Evolutionary conservation across 2,329 filamentous ascomycete genomes (phyloP).

Genomic region (Anthostomella pinea): DNA sequence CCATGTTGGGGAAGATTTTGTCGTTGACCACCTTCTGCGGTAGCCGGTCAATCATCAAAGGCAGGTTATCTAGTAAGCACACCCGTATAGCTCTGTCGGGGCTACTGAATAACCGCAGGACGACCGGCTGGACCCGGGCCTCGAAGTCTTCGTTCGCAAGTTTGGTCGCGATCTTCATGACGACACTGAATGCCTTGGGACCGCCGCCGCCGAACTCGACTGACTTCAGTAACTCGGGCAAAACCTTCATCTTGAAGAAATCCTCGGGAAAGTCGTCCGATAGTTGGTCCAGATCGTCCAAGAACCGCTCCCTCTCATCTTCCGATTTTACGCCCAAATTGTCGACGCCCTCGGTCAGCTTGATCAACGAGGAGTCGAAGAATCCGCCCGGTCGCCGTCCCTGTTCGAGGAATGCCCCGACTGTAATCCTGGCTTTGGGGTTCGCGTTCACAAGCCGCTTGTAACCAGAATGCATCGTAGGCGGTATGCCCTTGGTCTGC

Average conservation of each 20-base stretch:
- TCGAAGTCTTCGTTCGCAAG: slow-evolving; percentile 89
- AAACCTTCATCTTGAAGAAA: slow-evolving; percentile 95
- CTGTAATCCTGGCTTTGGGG: slow-evolving; percentile 81
- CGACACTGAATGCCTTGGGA: slow-evolving; percentile 81
- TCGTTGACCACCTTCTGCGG: slow-evolving; percentile 88
- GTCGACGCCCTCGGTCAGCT: slow-evolving; percentile 88
- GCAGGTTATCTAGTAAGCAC: slow-evolving; percentile 83
- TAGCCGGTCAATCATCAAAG: slow-evolving; percentile 86
- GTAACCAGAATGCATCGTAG: slow-evolving; percentile 86
- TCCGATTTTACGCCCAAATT: slow-evolving; percentile 86
- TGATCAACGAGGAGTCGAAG: slow-evolving; percentile 90
- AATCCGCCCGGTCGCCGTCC: slow-evolving; percentile 79
- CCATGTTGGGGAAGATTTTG: slow-evolving; percentile 94
- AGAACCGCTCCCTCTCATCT: slow-evolving; percentile 77
- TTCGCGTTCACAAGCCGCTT: slow-evolving; percentile 85
- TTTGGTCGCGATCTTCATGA: slow-evolving; percentile 88
- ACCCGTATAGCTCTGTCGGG: slow-evolving; percentile 91
- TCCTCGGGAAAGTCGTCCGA: slow-evolving; percentile 96
- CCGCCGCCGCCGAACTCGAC: slow-evolving; percentile 98
- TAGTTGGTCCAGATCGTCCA: slow-evolving; percentile 82
- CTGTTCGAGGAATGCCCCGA: slow-evolving; percentile 85
- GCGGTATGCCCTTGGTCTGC: slow-evolving; percentile 82
- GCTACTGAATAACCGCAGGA: slow-evolving; percentile 83
- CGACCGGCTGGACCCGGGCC: slow-evolving; percentile 74
- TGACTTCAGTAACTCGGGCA: slow-evolving; percentile 94